Base-by-base conservation (phyloP, 345 rosid genomes). In the Linum trigynum region DNA sequence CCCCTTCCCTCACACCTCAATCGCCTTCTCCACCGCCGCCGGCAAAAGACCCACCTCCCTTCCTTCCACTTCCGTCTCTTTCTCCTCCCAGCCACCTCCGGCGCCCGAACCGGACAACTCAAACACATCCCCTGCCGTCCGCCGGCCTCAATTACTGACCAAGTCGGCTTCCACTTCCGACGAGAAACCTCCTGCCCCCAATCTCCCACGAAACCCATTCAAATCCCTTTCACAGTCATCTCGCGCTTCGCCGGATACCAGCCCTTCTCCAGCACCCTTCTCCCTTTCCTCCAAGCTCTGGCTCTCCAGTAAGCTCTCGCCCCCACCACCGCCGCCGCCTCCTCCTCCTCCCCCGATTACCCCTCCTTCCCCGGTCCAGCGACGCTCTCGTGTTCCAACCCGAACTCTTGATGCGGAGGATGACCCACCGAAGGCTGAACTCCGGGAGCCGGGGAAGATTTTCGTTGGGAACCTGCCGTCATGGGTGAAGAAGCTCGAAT, bases 381-480 rank as follows among this genome's bases (percentile, higher is more conserved):
- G 17, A 3, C 55, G 23, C 61, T 71, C 63, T 3, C 63, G 66
- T 50, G 59, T 64, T 14, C 79, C 71, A 69, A 55, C 68, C 12
- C 72, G 62, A 14, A 60, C 48, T 17, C 48, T 72, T 23, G 77
- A 64, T 55, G 59, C 10, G 12, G 64, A 59, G 10, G 73, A 58
- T 53, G 51, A 32, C 16, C 14, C 45, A 9, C 32, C 32, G 32
- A 53, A 37, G 56, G 14, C 55, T 8, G 87, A 79, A 7, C 84
- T 80, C 75, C 85, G 86, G 5, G 90, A 94, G 69, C 74, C 76
- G 38, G 95, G 92, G 35, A 94, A 94, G 85, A 82, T 94, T 41
- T 94, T 90, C 67, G 77, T 94, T 0, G 99, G 99, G 17, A 94
- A 94, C 41, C 73, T 94, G 57, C 97, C 99, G 5, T 76, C 74